These are phyloP conservation scores for Phytophthora citrophthora DNA, from an alignment of 352 stramenopile genomes.

Conservation along the genomic window DNA sequence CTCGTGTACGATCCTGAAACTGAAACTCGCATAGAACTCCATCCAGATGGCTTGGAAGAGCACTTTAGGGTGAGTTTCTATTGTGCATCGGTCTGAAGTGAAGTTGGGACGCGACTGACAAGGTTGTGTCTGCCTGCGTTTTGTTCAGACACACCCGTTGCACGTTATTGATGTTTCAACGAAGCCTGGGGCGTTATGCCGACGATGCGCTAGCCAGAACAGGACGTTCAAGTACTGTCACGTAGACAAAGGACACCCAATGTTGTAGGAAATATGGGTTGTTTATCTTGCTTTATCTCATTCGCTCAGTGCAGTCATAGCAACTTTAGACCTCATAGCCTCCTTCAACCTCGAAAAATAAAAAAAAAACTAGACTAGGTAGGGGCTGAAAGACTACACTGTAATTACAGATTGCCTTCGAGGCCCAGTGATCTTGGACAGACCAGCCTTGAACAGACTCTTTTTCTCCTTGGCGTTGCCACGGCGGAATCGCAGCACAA, in stretches of 20 bases:
- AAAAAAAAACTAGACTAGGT: constrained; percentile 20
- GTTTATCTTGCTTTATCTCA: not conserved
- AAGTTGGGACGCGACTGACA: constrained; percentile 13
- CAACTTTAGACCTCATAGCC: constrained; percentile 23
- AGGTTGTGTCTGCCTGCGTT: constrained; percentile 1
- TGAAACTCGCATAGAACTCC: constrained; percentile 43
- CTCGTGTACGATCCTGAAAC: constrained; percentile 59
- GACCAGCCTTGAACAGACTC: constrained; percentile 67
- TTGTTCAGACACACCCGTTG: constrained; percentile 59
- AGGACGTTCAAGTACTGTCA: constrained; percentile 75
- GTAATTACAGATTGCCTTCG: constrained; percentile 50
- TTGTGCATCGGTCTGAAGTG: not conserved
- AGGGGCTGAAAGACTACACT: constrained; percentile 38
- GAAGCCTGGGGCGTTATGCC: constrained; percentile 51
- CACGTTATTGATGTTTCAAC: constrained; percentile 78
- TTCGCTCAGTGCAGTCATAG: constrained; percentile 14
- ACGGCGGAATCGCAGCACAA: constrained; percentile 83
- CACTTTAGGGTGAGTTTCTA: constrained; percentile 58
- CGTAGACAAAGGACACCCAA: constrained; percentile 74
- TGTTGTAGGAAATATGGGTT: constrained; percentile 49
- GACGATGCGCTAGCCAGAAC: constrained; percentile 39
- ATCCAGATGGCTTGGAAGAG: constrained; percentile 54
- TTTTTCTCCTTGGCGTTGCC: constrained; percentile 79
- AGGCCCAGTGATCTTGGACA: constrained; percentile 43
- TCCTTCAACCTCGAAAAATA: constrained; percentile 23